A percentile compares a stretch with the other conserved stretches of the same genome.
These are phyloP conservation scores for Chytridiales sp. DNA, from an alignment of 371 early-diverging fungal genomes.

Conservation along the genomic window DNA sequence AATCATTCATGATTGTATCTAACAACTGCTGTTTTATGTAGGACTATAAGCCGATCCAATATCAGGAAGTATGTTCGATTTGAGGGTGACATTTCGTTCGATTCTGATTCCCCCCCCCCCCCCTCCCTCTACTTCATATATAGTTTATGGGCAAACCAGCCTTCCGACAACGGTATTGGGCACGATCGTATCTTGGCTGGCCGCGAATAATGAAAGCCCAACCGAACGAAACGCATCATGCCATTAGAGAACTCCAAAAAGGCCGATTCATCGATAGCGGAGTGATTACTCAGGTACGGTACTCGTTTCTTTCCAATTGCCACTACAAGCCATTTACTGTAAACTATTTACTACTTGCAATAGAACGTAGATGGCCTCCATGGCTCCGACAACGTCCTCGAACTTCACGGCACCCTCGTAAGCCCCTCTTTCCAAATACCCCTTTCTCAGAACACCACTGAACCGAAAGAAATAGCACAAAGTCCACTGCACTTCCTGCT, in stretches of 20 bases:
- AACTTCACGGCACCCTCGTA: constrained; percentile 80
- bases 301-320: too few species aligned
- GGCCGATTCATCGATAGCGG: constrained; percentile 38
- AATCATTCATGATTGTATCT: too few species aligned
- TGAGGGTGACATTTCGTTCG: neutral
- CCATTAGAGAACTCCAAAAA: constrained; percentile 58
- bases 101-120: too few species aligned
- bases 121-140: neutral
- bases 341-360: too few species aligned
- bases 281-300: constrained; percentile 88
- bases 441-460: neutral
- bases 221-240: constrained; percentile 73
- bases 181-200: constrained; percentile 85
- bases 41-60: constrained; percentile 76
- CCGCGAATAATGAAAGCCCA: constrained; percentile 61
- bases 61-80: constrained; percentile 21
- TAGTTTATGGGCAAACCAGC: constrained; percentile 61
- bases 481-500: constrained; percentile 72
- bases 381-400: constrained; percentile 58
- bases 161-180: constrained; percentile 86
- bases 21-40: neutral
- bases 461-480: constrained; percentile 34
- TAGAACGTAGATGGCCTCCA: constrained; percentile 90
- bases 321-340: too few species aligned
- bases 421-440: neutral